These are phyloP conservation scores for Pseudopithomyces maydicus DNA, from an alignment of 2,329 filamentous ascomycete species.

Conservation along the genomic window DNA sequence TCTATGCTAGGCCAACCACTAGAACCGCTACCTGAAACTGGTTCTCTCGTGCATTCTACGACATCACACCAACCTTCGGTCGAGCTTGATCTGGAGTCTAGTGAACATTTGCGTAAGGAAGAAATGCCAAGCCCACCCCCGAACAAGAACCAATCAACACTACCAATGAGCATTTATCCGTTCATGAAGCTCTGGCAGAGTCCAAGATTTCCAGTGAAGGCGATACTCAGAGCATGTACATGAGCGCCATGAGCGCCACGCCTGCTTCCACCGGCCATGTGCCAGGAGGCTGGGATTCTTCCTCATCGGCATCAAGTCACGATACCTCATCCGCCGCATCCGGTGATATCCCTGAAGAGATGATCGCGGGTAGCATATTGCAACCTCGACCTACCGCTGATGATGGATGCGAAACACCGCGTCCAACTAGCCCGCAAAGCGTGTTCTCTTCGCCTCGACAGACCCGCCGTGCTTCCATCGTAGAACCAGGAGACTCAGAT, in stretches of 20 bases:
- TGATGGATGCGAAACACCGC: conserved; percentile 47
- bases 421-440: conserved; percentile 40
- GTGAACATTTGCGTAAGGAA: conserved; percentile 17
- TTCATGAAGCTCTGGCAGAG: conserved; percentile 37
- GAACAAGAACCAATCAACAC: background rate
- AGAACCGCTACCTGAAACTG: conserved; percentile 11
- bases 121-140: conserved; percentile 1
- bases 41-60: conserved; percentile 16
- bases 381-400: conserved; percentile 33
- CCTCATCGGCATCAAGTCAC: conserved; percentile 37
- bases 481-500: background rate
- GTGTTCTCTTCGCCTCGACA: conserved; percentile 19
- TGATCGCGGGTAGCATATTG: conserved; percentile 39
- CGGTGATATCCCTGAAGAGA: conserved; percentile 32
- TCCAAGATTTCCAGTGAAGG: conserved; percentile 79
- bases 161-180: conserved; percentile 1
- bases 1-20: conserved; percentile 29
- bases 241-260: conserved; percentile 66
- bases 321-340: conserved; percentile 33
- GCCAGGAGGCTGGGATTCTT: conserved; percentile 51
- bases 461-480: background rate
- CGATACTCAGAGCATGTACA: conserved; percentile 85
- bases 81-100: conserved; percentile 19
- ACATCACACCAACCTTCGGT: conserved; percentile 7
- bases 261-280: conserved; percentile 33